Conservation (phyloP, 1,139 yeast species). For the Spathaspora sp. region DNA sequence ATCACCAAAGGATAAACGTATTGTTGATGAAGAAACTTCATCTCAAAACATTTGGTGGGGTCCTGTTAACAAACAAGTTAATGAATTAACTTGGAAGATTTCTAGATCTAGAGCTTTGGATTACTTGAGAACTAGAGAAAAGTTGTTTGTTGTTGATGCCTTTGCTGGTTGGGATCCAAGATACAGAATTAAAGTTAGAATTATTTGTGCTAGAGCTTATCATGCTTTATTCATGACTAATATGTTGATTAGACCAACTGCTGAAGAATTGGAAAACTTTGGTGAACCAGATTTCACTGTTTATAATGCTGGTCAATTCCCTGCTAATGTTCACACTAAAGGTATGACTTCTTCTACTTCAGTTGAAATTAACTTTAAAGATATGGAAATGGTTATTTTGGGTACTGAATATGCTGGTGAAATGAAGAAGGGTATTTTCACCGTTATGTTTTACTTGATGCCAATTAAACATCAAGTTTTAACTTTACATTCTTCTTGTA, state of each 20-base stretch:
- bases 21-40: conserved; percentile 91
- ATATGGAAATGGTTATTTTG: conserved; percentile 97
- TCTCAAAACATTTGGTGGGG: conserved; percentile 97
- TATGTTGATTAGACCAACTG: conserved; percentile 94
- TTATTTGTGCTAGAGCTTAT: conserved; percentile 97
- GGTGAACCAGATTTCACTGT: conserved; percentile 99
- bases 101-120: conserved; percentile 97
- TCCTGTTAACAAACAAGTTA: conserved; percentile 94
- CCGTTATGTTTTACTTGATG: conserved; percentile 98
- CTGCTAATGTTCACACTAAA: conserved; percentile 93
- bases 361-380: conserved; percentile 94
- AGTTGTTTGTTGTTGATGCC: conserved; percentile 93
- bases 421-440: conserved; percentile 99
- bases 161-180: conserved; percentile 99
- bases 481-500: conserved; percentile 93
- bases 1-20: conserved; percentile 97
- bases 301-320: conserved; percentile 99
- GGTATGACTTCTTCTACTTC: conserved; percentile 98
- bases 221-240: conserved; percentile 98
- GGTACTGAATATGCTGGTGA: conserved; percentile 99
- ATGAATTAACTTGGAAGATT: conserved; percentile 93
- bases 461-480: conserved; percentile 90
- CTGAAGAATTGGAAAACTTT: conserved; percentile 81
- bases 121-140: conserved; percentile 93
- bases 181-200: conserved; percentile 94